Evolutionary conservation across 306 rosid genomes (phyloP).

Genomic region (Corylus avellana): DNA sequence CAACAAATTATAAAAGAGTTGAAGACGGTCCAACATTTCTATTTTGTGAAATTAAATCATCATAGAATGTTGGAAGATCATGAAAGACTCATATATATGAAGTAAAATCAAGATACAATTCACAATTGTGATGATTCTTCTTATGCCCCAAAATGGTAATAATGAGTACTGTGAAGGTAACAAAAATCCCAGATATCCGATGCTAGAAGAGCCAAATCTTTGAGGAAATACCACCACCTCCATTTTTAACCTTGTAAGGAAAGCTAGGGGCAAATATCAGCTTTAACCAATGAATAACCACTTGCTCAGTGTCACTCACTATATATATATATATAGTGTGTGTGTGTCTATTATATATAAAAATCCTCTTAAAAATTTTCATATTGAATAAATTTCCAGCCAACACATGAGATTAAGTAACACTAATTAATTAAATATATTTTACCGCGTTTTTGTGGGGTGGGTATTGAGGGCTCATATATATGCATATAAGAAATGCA

Average conservation of each 20-base stretch:
- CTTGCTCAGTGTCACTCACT: background rate
- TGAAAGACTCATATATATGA: too few relatives aligned
- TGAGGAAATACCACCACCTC: background rate
- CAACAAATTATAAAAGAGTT: too few relatives aligned
- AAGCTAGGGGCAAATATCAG: background rate
- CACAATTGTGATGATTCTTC: too few relatives aligned
- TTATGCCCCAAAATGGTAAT: too few relatives aligned
- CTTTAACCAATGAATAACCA: background rate
- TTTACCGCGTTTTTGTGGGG: background rate
- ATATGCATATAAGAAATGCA: background rate
- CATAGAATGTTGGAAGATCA: too few relatives aligned
- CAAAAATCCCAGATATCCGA: too few relatives aligned
- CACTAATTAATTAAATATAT: too few relatives aligned
- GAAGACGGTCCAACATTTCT: too few relatives aligned
- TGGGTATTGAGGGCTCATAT: background rate
- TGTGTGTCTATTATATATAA: background rate
- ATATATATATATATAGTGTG: background rate
- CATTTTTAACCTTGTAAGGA: background rate
- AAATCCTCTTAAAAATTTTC: background rate
- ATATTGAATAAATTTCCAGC: background rate
- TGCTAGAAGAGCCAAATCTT: background rate
- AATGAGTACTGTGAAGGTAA: too few relatives aligned
- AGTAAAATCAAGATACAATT: too few relatives aligned
- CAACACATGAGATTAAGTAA: background rate
- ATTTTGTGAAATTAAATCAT: too few relatives aligned